These are phyloP conservation scores for Colletotrichum spinosum DNA, from an alignment of 2,329 filamentous ascomycete genomes.

Conservation along the genomic window DNA sequence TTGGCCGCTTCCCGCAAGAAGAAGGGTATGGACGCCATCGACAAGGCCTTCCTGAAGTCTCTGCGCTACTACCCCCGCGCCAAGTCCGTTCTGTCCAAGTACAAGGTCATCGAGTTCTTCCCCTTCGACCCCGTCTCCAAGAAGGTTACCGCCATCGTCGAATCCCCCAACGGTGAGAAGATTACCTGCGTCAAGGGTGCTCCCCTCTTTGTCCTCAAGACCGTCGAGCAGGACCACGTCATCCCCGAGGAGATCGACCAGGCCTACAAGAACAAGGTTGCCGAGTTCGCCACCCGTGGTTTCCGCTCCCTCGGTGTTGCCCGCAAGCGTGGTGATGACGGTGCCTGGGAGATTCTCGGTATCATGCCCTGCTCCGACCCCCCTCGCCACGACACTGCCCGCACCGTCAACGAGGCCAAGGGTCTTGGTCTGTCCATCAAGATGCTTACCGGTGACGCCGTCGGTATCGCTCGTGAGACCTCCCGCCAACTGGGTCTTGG, in stretches of 20 bases:
- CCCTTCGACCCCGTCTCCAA: constrained; percentile 95
- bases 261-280: constrained; percentile 92
- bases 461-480: constrained; percentile 92
- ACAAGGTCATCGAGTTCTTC: constrained; percentile 85
- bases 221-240: constrained; percentile 85
- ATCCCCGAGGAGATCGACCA: constrained; percentile 82
- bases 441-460: constrained; percentile 95
- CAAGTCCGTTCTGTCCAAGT: constrained; percentile 84
- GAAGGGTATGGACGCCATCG: constrained; percentile 94
- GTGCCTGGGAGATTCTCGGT: constrained; percentile 89
- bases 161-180: constrained; percentile 84
- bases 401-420: constrained; percentile 92
- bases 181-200: constrained; percentile 94
- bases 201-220: constrained; percentile 87
- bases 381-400: constrained; percentile 89
- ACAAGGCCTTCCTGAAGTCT: constrained; percentile 93
- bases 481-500: constrained; percentile 91
- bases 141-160: constrained; percentile 87
- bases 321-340: constrained; percentile 81
- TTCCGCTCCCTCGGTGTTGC: constrained; percentile 95
- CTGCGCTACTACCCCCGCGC: constrained; percentile 85
- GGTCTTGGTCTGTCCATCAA: constrained; percentile 89
- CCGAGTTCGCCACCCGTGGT: constrained; percentile 85
- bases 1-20: constrained; percentile 92
- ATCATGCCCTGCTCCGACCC: constrained; percentile 96